A percentile compares a stretch with the other conserved stretches of the same genome.
Evolutionary conservation across 768 basidiomycete genomes (phyloP).

Genomic region (Amanita polypyramis): DNA sequence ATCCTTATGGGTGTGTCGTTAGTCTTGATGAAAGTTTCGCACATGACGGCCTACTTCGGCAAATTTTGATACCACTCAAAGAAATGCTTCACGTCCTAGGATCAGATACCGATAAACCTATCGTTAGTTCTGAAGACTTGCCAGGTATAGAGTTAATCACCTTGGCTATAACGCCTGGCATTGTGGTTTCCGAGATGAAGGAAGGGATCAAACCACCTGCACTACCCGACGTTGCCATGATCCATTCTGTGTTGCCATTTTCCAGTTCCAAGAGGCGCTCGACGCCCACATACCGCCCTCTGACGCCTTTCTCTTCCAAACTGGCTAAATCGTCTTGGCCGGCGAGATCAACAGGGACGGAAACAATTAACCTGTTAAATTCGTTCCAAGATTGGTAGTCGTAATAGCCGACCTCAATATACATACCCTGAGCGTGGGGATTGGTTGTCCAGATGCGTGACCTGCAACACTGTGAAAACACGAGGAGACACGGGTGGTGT

Average conservation of each 20-base stretch:
- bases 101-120: background rate
- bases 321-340: conserved; percentile 45
- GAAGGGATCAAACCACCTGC: conserved; percentile 61
- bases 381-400: background rate
- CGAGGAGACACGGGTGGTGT: conserved; percentile 61
- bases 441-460: conserved; percentile 38
- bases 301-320: conserved; percentile 53
- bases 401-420: conserved; percentile 15
- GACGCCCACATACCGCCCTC: conserved; percentile 60
- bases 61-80: conserved; percentile 48
- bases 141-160: conserved; percentile 24
- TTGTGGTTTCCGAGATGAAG: conserved; percentile 49
- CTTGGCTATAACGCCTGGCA: conserved; percentile 53
- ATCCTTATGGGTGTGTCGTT: too few relatives aligned
- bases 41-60: conserved; percentile 2
- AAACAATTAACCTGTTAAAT: conserved; percentile 35
- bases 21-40: too few relatives aligned
- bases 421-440: conserved; percentile 53
- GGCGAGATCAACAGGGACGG: conserved; percentile 60
- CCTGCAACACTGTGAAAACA: conserved; percentile 66
- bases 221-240: conserved; percentile 69
- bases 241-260: conserved; percentile 61
- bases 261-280: conserved; percentile 56
- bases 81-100: conserved; percentile 66
- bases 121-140: background rate